A percentile compares a stretch with the other conserved stretches of the same genome.
Conservation (phyloP, 2,329 filamentous ascomycete species). For the Aotearoamyces nothofagi region DNA sequence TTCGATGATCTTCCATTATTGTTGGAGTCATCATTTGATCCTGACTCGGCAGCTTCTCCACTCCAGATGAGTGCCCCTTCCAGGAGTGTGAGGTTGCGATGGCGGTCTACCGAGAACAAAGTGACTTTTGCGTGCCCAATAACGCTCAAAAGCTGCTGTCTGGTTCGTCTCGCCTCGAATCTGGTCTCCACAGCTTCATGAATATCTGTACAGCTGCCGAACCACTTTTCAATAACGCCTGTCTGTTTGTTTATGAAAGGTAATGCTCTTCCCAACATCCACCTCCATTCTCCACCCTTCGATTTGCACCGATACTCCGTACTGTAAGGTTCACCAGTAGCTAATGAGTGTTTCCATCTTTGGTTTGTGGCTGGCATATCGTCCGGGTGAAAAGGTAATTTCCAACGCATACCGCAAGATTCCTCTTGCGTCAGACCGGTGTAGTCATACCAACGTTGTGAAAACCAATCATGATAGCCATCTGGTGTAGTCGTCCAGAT, state of each 20-base stretch:
- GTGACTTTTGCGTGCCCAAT: slow-evolving; percentile 63
- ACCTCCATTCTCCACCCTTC: slow-evolving; percentile 56
- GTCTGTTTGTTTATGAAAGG: slow-evolving; percentile 50
- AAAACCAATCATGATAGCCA: slow-evolving; percentile 59
- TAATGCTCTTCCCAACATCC: slow-evolving; percentile 62
- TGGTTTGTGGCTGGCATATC: slow-evolving; percentile 41
- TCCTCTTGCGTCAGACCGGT: slow-evolving; percentile 50
- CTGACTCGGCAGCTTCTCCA: slow-evolving; percentile 15
- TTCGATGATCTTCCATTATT: slow-evolving; percentile 7
- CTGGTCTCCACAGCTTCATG: slow-evolving; percentile 59
- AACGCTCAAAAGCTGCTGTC: slow-evolving; percentile 58
- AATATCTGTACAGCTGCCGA: slow-evolving; percentile 67
- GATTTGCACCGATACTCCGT: slow-evolving; percentile 57
- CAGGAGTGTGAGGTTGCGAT: slow-evolving; percentile 48
- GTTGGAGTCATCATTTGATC: too few species aligned
- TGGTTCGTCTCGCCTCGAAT: slow-evolving; percentile 46
- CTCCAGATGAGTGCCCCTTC: slow-evolving; percentile 51
- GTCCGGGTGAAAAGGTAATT: slow-evolving; percentile 51
- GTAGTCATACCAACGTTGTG: slow-evolving; percentile 65
- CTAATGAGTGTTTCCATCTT: slow-evolving; percentile 46
- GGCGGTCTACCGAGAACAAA: slow-evolving; percentile 54
- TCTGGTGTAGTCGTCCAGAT: slow-evolving; percentile 61
- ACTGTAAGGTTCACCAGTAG: slow-evolving; percentile 52
- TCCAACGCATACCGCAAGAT: slow-evolving; percentile 48
- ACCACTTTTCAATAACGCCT: slow-evolving; percentile 63